Percentiles rank a stretch among this genome's conserved stretches.
phyloP scores from a whole-genome alignment of 2,329 filamentous ascomycete species.

The Xylariaceae sp. region DNA sequence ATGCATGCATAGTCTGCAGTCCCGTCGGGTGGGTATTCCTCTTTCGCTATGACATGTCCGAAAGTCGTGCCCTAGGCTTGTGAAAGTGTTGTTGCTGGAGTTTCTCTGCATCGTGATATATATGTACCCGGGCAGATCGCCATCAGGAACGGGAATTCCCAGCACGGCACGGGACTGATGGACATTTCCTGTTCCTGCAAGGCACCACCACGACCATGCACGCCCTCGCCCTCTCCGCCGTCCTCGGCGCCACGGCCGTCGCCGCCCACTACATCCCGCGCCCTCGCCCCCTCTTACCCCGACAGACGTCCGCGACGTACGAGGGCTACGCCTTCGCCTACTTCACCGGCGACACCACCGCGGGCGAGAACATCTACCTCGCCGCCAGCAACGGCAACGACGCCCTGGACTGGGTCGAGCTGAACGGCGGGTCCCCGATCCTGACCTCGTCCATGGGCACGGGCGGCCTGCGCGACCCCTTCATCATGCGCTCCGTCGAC shows the following conservation, averaged over 20 bases:
- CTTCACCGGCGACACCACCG: constrained; percentile 40
- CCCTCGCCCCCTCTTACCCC: constrained; percentile 5
- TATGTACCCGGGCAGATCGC: no score
- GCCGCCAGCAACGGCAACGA: constrained; percentile 49
- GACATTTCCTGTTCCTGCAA: no score
- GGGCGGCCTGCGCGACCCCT: constrained; percentile 47
- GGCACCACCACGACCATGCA: background rate
- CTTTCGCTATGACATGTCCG: no score
- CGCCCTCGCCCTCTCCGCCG: background rate
- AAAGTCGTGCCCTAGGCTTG: background rate
- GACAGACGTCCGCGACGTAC: constrained; percentile 4
- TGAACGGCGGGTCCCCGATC: constrained; percentile 43
- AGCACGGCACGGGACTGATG: no score
- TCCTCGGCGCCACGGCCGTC: constrained; percentile 4
- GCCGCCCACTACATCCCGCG: constrained; percentile 6
- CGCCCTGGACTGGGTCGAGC: constrained; percentile 45
- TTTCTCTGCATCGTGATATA: no score
- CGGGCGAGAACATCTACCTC: constrained; percentile 49
- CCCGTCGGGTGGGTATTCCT: no score
- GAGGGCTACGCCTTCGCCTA: constrained; percentile 49
- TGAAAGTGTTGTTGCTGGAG: background rate
- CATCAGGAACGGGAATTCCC: no score
- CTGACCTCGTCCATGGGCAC: constrained; percentile 43
- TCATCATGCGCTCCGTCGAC: constrained; percentile 46
- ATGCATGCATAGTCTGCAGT: background rate